Base-by-base conservation (phyloP, 139 green algal species). In the Microglena sp. region DNA sequence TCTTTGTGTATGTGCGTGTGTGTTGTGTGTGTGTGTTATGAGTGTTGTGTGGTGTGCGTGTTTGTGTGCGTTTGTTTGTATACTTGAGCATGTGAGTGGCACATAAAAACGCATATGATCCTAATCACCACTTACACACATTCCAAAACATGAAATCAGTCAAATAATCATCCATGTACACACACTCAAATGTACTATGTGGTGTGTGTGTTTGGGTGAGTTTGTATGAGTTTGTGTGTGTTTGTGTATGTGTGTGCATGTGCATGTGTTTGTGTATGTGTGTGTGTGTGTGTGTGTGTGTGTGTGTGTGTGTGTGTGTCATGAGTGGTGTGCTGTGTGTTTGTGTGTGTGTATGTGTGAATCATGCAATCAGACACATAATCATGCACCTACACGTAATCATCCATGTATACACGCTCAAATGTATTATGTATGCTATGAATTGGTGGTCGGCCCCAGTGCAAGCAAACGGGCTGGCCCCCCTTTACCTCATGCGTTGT, bases 91-190 rank as follows among this genome's bases (percentile, higher is more conserved):
- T 50, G 40, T 11, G 40, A 18, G 40, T 11, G 40, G 40, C 40
- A 50, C 18, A 18, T 50, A 18, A 24, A 18, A 24, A 18, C 18
- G 40, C 18, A 18, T 50, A n/a, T 59, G 50, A n/a, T n/a, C n/a
- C n/a, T n/a, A n/a, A n/a, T n/a, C n/a, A n/a, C n/a, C n/a, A n/a
- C n/a, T n/a, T n/a, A n/a, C n/a, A n/a, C n/a, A n/a, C n/a, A n/a
- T n/a, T 59, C 21, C 28, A n/a, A 8, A 27, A 32, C 11, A 8
- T 27, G 15, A 11, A 59, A 6, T 59, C 50, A 59, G 18, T 32
- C 50, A 58, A 21, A 58, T n/a, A 58, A 11, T 30, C 40, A 64
- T 8, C 2, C 29, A 60, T 7, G 29, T 21, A 69, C 62, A 69
- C 5, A 29, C 29, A 21, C 45, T 43, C 60, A 67, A 18, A 57